These are phyloP conservation scores for Exophiala sideris DNA, from an alignment of 2,329 filamentous ascomycete genomes.

Conservation along the genomic window DNA sequence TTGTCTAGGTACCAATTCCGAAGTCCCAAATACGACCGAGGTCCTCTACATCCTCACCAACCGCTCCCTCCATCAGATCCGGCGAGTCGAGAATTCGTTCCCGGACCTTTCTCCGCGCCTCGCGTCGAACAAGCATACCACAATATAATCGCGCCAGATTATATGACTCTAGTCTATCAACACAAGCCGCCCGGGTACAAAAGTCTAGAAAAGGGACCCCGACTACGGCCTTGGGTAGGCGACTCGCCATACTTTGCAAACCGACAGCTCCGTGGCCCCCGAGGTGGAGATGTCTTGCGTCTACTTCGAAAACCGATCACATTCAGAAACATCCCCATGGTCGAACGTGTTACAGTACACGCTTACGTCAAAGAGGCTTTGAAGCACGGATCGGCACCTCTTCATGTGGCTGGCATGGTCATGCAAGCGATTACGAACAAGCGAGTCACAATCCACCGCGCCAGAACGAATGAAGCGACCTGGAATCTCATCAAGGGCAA, in stretches of 20 bases:
- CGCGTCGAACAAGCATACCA: constrained; percentile 88
- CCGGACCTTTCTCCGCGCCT: constrained; percentile 84
- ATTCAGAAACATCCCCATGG: constrained; percentile 80
- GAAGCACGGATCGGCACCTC: constrained; percentile 65
- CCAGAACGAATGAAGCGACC: constrained; percentile 66
- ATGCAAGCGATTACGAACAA: constrained; percentile 82
- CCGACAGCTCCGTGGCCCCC: constrained; percentile 75
- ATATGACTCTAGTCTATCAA: constrained; percentile 83
- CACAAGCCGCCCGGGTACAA: constrained; percentile 78
- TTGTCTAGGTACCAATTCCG: constrained; percentile 83
- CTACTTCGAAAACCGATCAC: constrained; percentile 57
- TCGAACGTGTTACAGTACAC: constrained; percentile 78
- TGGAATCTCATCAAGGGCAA: constrained; percentile 73
- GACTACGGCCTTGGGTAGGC: constrained; percentile 81
- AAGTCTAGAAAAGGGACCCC: constrained; percentile 55
- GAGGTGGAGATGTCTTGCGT: constrained; percentile 64
- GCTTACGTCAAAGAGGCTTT: constrained; percentile 67
- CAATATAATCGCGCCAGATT: constrained; percentile 78
- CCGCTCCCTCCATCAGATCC: constrained; percentile 83
- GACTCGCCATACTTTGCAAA: constrained; percentile 94
- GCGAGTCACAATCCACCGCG: constrained; percentile 66
- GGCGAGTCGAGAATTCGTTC: constrained; percentile 79
- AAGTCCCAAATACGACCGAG: constrained; percentile 90
- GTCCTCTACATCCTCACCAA: constrained; percentile 88
- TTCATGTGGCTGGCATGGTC: constrained; percentile 80